These are phyloP conservation scores for Candida krabiensis DNA, from an alignment of 805 yeast species.

Conservation along the genomic window DNA sequence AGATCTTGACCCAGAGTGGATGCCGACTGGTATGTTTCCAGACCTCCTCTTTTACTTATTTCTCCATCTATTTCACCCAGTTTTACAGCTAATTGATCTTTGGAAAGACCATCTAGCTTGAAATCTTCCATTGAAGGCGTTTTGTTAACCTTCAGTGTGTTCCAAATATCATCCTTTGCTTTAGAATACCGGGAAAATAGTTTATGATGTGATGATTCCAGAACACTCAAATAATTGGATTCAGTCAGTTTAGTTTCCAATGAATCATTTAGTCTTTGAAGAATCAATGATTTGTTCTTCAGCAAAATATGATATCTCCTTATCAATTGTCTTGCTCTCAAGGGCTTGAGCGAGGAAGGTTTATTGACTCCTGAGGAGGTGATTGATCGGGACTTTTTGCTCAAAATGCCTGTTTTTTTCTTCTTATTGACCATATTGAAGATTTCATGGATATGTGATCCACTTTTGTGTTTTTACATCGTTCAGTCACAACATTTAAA, in stretches of 20 bases:
- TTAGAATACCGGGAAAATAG: slow-evolving; percentile 7
- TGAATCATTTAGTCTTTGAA: slow-evolving; percentile 18
- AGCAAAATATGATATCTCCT: slow-evolving; percentile 73
- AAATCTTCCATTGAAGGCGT: slow-evolving; percentile 19
- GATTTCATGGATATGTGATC: neutral
- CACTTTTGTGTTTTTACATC: neutral
- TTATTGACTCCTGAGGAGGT: slow-evolving; percentile 26
- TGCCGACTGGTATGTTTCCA: slow-evolving; percentile 79
- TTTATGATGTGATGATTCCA: slow-evolving; percentile 10
- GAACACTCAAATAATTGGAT: slow-evolving; percentile 11
- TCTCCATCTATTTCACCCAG: slow-evolving; percentile 63
- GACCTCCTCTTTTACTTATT: slow-evolving; percentile 67
- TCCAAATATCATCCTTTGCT: slow-evolving; percentile 8
- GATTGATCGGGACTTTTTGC: slow-evolving; percentile 33
- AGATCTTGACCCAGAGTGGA: slow-evolving; percentile 79
- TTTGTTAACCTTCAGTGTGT: slow-evolving; percentile 24
- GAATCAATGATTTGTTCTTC: slow-evolving; percentile 49
- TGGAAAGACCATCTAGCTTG: slow-evolving; percentile 9
- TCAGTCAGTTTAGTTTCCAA: slow-evolving; percentile 9
- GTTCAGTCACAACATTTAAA: no score
- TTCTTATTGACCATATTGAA: slow-evolving; percentile 1
- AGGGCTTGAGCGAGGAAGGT: slow-evolving; percentile 61
- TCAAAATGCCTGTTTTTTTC: slow-evolving; percentile 25
- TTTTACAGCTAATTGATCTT: slow-evolving; percentile 20
- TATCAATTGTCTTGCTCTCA: slow-evolving; percentile 70